These are phyloP conservation scores for Exutisphaerella laricina DNA, from an alignment of 2,329 filamentous ascomycete species.

Conservation along the genomic window DNA sequence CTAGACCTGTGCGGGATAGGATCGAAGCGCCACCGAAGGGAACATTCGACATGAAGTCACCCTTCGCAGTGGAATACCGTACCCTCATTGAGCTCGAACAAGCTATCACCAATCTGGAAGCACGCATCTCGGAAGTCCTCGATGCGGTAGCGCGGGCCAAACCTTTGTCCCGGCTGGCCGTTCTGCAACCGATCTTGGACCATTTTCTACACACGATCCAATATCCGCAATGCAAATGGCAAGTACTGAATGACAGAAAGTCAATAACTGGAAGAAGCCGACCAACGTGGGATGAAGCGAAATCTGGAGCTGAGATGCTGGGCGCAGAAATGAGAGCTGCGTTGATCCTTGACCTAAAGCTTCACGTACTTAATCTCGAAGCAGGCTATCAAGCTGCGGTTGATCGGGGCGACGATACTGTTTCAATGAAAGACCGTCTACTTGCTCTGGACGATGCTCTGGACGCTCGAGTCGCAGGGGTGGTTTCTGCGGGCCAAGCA, in stretches of 20 bases:
- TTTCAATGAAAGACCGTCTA: constrained; percentile 5
- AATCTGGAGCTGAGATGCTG: not conserved
- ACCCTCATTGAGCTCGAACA: constrained; percentile 5
- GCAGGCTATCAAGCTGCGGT: constrained; percentile 23
- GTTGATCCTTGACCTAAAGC: constrained; percentile 16
- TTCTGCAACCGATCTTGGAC: not conserved
- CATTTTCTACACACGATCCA: not conserved
- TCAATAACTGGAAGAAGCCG: not conserved
- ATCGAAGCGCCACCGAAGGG: too few relatives aligned
- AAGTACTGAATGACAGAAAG: not conserved
- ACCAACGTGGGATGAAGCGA: not conserved
- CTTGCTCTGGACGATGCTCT: constrained; percentile 5
- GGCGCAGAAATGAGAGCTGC: constrained; percentile 2
- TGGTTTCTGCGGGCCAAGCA: not conserved
- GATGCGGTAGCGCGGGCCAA: not conserved
- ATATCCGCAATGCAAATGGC: constrained; percentile 8
- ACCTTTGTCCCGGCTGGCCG: not conserved
- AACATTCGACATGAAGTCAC: constrained; percentile 1
- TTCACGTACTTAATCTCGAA: constrained; percentile 28
- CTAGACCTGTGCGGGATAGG: too few relatives aligned
- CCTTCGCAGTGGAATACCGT: constrained; percentile 2
- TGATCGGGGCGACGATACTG: constrained; percentile 15
- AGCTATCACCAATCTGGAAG: constrained; percentile 6
- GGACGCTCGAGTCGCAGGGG: not conserved
- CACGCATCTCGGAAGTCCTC: not conserved